A percentile compares a stretch with the other conserved stretches of the same genome.
Evolutionary conservation across 2,329 filamentous ascomycete genomes (phyloP).

Genomic region (Talaromyces sp.): DNA sequence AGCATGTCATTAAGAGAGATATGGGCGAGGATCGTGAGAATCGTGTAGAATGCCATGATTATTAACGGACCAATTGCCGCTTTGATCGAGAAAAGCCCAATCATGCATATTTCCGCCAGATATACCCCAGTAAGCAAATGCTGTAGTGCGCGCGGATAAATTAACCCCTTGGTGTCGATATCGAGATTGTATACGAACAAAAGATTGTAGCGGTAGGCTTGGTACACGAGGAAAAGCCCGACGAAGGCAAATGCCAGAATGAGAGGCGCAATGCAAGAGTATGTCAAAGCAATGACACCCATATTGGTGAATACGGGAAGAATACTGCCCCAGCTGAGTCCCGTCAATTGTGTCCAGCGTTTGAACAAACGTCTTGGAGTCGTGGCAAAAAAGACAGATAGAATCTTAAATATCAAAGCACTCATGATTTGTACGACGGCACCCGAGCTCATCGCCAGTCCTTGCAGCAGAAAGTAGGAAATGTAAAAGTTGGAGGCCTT

Average conservation of each 20-base stretch:
- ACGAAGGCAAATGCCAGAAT: conserved; percentile 77
- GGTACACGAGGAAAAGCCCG: conserved; percentile 75
- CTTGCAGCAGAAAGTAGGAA: conserved; percentile 90
- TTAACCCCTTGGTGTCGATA: conserved; percentile 82
- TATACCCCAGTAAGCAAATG: conserved; percentile 83
- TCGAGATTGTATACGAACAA: conserved; percentile 78
- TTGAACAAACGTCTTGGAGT: conserved; percentile 72
- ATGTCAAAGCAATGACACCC: conserved; percentile 78
- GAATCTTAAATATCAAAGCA: conserved; percentile 66
- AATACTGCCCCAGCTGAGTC: conserved; percentile 80
- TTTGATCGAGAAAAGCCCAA: conserved; percentile 76
- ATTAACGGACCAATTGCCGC: conserved; percentile 62
- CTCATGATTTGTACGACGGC: conserved; percentile 70
- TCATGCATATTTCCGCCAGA: conserved; percentile 75
- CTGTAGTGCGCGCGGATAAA: conserved; percentile 80
- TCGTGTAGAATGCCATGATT: conserved; percentile 70
- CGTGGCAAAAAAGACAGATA: conserved; percentile 67
- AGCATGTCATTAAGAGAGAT: conserved; percentile 50
- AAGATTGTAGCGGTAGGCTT: conserved; percentile 86
- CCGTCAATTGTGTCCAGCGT: conserved; percentile 68
- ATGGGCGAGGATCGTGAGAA: conserved; percentile 74
- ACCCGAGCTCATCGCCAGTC: conserved; percentile 69
- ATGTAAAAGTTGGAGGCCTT: conserved; percentile 93
- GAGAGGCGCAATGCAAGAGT: conserved; percentile 81
- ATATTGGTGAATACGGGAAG: conserved; percentile 77